Conservation (phyloP, 768 basidiomycete species). For the Phlegmacium glaucopus region DNA sequence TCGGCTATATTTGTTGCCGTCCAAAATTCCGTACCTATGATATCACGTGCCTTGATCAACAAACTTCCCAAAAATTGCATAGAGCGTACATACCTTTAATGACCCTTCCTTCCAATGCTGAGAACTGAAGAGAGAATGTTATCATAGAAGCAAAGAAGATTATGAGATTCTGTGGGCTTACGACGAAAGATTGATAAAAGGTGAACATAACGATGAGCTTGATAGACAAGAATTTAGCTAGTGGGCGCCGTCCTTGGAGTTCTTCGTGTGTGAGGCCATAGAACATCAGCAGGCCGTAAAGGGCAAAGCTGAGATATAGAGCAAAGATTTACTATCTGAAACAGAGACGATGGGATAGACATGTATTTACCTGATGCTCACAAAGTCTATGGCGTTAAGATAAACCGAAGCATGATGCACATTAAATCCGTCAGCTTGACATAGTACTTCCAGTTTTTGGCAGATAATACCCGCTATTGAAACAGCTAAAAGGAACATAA, state of each 20-base stretch:
- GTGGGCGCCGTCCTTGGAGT: conserved; percentile 68
- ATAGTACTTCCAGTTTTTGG: conserved; percentile 65
- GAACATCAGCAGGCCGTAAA: conserved; percentile 83
- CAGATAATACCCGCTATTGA: conserved; percentile 81
- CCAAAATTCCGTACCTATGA: conserved; percentile 73
- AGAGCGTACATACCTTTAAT: conserved; percentile 51
- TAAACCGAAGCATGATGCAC: conserved; percentile 65
- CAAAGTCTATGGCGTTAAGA: conserved; percentile 69
- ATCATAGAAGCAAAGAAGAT: not conserved
- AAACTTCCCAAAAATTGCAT: not conserved
- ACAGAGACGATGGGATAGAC: too few relatives aligned
- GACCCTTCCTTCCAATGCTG: conserved; percentile 59
- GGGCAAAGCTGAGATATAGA: conserved; percentile 53
- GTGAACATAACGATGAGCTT: conserved; percentile 88
- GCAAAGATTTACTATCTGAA: too few relatives aligned
- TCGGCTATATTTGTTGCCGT: conserved; percentile 80
- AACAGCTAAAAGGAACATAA: conserved; percentile 31
- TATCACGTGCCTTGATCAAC: not conserved
- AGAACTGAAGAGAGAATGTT: conserved; percentile 44
- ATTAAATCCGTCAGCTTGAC: conserved; percentile 58
- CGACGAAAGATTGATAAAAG: conserved; percentile 81
- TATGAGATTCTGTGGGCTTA: conserved; percentile 28
- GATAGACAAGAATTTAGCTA: conserved; percentile 84
- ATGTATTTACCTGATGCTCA: conserved; percentile 76
- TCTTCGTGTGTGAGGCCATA: conserved; percentile 81